Evolutionary conservation across 2,329 filamentous ascomycete genomes (phyloP).

Genomic region (Scortechinia acanthostroma): DNA sequence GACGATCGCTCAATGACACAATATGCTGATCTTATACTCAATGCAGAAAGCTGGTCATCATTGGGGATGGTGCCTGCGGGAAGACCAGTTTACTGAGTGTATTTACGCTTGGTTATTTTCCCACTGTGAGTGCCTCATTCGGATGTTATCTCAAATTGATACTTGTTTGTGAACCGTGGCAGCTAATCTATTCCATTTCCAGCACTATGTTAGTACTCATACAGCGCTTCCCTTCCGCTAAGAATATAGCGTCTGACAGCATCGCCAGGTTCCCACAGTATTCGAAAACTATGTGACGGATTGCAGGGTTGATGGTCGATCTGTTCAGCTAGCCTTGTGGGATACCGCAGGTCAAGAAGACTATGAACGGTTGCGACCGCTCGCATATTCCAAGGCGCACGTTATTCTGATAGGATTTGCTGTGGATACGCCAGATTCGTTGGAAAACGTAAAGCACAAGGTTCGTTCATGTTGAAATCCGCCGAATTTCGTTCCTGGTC

Average conservation of each 20-base stretch:
- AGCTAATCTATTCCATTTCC: slow-evolving; percentile 14
- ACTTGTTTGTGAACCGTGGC: slow-evolving; percentile 6
- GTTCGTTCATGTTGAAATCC: slow-evolving; percentile 30
- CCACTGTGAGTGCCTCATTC: slow-evolving; percentile 67
- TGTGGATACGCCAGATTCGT: slow-evolving; percentile 86
- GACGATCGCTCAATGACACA: no score
- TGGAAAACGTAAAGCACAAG: slow-evolving; percentile 98
- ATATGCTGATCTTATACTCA: no score
- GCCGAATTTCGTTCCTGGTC: slow-evolving; percentile 3
- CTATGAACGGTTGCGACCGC: slow-evolving; percentile 86
- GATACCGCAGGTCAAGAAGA: slow-evolving; percentile 99
- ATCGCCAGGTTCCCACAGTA: slow-evolving; percentile 76
- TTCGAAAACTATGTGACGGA: slow-evolving; percentile 99
- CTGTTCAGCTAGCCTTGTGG: slow-evolving; percentile 96
- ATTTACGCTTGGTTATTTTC: slow-evolving; percentile 96
- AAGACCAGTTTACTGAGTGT: slow-evolving; percentile 97
- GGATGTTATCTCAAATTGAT: slow-evolving; percentile 4
- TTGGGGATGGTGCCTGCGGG: slow-evolving; percentile 70
- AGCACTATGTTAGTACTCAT: slow-evolving; percentile 53
- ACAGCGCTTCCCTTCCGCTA: background rate
- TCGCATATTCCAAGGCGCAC: slow-evolving; percentile 95
- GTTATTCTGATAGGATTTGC: slow-evolving; percentile 95
- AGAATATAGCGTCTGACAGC: slow-evolving; percentile 2
- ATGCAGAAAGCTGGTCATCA: slow-evolving; percentile 1
- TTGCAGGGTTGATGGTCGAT: slow-evolving; percentile 95